Base-by-base conservation (phyloP, 1,284 basidiomycete species). In the Gastroboletus turbinatus region DNA sequence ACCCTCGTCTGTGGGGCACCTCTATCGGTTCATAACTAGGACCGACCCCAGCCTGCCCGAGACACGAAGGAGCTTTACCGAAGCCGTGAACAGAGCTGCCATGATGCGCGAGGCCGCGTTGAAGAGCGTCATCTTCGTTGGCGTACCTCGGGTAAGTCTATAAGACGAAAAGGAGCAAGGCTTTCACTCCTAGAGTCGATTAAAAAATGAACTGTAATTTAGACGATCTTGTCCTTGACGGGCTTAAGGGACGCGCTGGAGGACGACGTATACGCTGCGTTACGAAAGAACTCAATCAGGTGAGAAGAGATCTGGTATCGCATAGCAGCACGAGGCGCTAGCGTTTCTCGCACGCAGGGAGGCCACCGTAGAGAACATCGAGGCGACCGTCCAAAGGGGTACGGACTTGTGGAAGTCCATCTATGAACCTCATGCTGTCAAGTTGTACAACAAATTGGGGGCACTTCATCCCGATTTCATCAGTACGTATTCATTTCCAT, bases 81-180 rank as follows among this genome's bases (percentile, higher is more conserved):
- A 80, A 50, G 81, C 82, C 52, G 77, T 88, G 60, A 82, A 82
- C 69, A 86, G 82, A 64, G 92, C 91, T 61, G 89, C 85, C 60
- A 73, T 95, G 63, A 95, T 98, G 85, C 84, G 96, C 50, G 96
- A 99, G 77, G 85, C 90, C 10, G 94, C 94, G 5, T 72, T 99
- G 70, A 98, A 99, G 77, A 95, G 92, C 66, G 87, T 90, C 68
- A 92, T 95, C 62, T 95, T 97, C 72, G 85, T 93, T 60, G 95
- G 95, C 40, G 93, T 96, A 54, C 93, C 94, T 62, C 83, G 92
- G 73, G 91, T 93, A 60, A 63, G 59, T 64, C 14, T 21, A 39
- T 36, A 42, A 50, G 48, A 43, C 30, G 36, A 25, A 39, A 52
- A 39, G 45, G 33, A 36, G 19, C 50, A 27, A 30, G n/a, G 10